These are phyloP conservation scores for Agarophyton chilense DNA, from an alignment of 23 red algal species.

Conservation along the genomic window DNA sequence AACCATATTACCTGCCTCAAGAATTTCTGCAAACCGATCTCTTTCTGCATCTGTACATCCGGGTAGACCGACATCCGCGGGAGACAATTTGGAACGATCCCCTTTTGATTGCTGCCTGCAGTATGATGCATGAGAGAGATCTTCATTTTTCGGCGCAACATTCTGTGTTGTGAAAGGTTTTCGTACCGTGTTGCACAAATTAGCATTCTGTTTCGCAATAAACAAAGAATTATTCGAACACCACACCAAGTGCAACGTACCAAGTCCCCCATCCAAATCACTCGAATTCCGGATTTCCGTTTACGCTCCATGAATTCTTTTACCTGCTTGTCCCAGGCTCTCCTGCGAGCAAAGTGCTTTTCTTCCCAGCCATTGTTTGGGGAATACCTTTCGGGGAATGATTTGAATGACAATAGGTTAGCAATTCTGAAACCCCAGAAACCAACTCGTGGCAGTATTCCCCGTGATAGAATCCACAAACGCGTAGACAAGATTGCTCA, in stretches of 20 bases:
- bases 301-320: slow-evolving; percentile 37
- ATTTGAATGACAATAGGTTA: not conserved
- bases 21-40: slow-evolving; percentile 41
- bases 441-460: too few species aligned
- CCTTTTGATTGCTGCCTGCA: slow-evolving; percentile 18
- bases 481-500: not conserved
- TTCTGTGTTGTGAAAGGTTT: too few species aligned
- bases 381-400: slow-evolving; percentile 19
- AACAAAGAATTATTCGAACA: too few species aligned
- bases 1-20: slow-evolving; percentile 39
- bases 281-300: slow-evolving; percentile 22
- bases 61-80: slow-evolving; percentile 23
- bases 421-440: not conserved
- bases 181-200: too few species aligned
- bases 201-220: not conserved
- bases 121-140: slow-evolving; percentile 53
- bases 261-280: slow-evolving; percentile 68
- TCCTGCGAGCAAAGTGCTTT: slow-evolving; percentile 11
- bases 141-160: slow-evolving; percentile 49
- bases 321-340: slow-evolving; percentile 45
- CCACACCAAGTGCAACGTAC: slow-evolving; percentile 27
- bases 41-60: slow-evolving; percentile 60
- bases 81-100: not conserved
- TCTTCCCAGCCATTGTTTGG: slow-evolving; percentile 69
- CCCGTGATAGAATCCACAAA: not conserved